Evolutionary conservation across 1,139 yeast genomes (phyloP).

Genomic region (Ogataea hybrid): DNA sequence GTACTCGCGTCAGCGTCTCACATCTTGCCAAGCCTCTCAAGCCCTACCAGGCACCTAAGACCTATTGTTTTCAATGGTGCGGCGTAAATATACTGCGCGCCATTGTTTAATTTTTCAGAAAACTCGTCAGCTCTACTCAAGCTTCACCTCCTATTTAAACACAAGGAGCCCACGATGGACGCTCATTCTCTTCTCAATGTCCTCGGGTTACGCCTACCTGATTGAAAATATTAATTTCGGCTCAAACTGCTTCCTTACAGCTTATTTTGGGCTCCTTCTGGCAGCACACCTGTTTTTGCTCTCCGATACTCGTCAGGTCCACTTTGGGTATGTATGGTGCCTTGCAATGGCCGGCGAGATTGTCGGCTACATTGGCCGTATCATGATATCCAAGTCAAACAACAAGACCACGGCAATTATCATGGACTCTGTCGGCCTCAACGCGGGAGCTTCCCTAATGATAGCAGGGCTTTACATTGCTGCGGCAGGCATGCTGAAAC

Average conservation of each 20-base stretch:
- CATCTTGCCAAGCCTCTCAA: background rate
- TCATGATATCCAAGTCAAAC: constrained; percentile 39
- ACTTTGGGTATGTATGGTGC: constrained; percentile 63
- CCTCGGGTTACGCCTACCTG: background rate
- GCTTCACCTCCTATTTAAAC: too few relatives aligned
- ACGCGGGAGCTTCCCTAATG: constrained; percentile 78
- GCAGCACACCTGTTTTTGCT: constrained; percentile 38
- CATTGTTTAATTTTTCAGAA: background rate
- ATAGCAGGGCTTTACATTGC: constrained; percentile 81
- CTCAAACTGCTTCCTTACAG: constrained; percentile 48
- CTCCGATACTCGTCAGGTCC: constrained; percentile 55
- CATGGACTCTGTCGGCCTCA: constrained; percentile 62
- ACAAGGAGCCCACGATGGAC: too few relatives aligned
- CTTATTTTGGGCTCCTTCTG: constrained; percentile 44
- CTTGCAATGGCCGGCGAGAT: constrained; percentile 62
- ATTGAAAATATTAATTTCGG: constrained; percentile 22
- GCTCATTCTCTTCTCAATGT: background rate
- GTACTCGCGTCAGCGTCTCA: background rate
- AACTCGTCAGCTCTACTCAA: too few relatives aligned
- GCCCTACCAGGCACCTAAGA: too few relatives aligned
- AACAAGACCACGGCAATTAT: constrained; percentile 43
- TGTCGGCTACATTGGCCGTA: constrained; percentile 66
- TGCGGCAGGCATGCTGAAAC: constrained; percentile 47
- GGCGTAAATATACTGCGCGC: background rate
- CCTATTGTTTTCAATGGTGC: background rate